Evolutionary conservation across 2,329 filamentous ascomycete species (phyloP).

Genomic region (Hypomyces perniciosus): DNA sequence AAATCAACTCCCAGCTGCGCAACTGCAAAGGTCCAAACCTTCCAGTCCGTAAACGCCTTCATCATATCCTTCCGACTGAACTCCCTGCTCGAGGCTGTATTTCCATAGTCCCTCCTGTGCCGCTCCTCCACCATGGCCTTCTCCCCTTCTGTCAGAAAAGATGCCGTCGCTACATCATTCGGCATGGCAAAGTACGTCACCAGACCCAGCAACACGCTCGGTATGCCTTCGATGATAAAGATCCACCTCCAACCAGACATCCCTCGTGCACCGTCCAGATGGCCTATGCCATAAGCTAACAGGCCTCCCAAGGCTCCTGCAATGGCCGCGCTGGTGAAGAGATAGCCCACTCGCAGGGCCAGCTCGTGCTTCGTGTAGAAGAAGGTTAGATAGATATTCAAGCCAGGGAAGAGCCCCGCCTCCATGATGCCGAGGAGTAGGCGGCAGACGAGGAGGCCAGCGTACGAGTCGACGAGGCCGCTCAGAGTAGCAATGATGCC

Average conservation of each 20-base stretch:
- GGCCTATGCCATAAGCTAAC: slow-evolving; percentile 66
- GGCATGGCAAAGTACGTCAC: slow-evolving; percentile 30
- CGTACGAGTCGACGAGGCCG: slow-evolving; percentile 61
- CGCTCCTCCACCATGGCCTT: slow-evolving; percentile 56
- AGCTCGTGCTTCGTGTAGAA: slow-evolving; percentile 72
- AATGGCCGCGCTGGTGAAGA: slow-evolving; percentile 65
- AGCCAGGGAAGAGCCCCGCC: slow-evolving; percentile 63
- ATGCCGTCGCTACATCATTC: slow-evolving; percentile 45
- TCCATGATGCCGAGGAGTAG: slow-evolving; percentile 63
- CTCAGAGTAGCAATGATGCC: slow-evolving; percentile 64
- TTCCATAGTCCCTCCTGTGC: slow-evolving; percentile 38
- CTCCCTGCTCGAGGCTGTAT: slow-evolving; percentile 39
- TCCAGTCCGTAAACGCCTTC: slow-evolving; percentile 67
- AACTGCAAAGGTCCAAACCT: slow-evolving; percentile 63
- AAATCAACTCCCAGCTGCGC: slow-evolving; percentile 69
- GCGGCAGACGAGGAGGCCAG: slow-evolving; percentile 60
- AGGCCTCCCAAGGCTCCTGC: slow-evolving; percentile 68
- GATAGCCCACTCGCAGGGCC: slow-evolving; percentile 64
- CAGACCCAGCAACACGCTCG: slow-evolving; percentile 33
- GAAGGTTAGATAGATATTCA: slow-evolving; percentile 65
- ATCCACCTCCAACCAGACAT: slow-evolving; percentile 68
- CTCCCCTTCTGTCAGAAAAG: slow-evolving; percentile 52
- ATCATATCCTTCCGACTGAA: slow-evolving; percentile 56
- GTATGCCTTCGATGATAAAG: slow-evolving; percentile 48
- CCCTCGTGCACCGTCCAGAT: slow-evolving; percentile 62